Conservation (phyloP, 495 filamentous ascomycete species). For the Penicillium herquei region DNA sequence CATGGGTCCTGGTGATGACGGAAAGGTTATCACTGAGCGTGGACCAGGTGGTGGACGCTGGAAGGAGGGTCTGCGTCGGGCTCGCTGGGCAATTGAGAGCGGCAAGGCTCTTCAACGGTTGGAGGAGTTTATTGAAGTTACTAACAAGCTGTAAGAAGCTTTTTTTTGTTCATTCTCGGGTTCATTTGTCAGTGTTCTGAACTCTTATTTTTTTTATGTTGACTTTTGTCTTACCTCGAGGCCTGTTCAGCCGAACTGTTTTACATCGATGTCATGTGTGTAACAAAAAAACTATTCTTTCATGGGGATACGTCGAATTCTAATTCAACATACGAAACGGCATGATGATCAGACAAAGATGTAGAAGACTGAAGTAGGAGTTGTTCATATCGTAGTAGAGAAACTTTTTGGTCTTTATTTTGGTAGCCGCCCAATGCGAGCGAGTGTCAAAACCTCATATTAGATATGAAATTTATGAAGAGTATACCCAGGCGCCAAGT, state of each 20-base stretch:
- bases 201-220: not conserved
- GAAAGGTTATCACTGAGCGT: slow-evolving; percentile 69
- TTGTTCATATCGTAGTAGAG: not conserved
- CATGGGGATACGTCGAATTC: too few species aligned
- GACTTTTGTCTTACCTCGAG: not conserved
- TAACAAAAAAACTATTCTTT: not conserved
- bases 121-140: slow-evolving; percentile 63
- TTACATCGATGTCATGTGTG: not conserved
- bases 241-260: too few species aligned
- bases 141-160: slow-evolving; percentile 36
- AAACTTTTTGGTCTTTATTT: not conserved
- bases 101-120: slow-evolving; percentile 77
- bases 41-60: slow-evolving; percentile 84
- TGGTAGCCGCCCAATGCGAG: not conserved
- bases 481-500: slow-evolving; percentile 31
- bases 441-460: not conserved
- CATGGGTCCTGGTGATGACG: slow-evolving; percentile 73
- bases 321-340: not conserved
- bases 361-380: not conserved
- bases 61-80: slow-evolving; percentile 88
- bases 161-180: not conserved
- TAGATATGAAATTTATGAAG: slow-evolving; percentile 1
- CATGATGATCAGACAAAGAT: not conserved
- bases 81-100: slow-evolving; percentile 78
- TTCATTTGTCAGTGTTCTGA: not conserved